A percentile compares a stretch with the other conserved stretches of the same genome.
Evolutionary conservation across 2,329 filamentous ascomycete genomes (phyloP).

Genomic region (Colletotrichum australisinense): DNA sequence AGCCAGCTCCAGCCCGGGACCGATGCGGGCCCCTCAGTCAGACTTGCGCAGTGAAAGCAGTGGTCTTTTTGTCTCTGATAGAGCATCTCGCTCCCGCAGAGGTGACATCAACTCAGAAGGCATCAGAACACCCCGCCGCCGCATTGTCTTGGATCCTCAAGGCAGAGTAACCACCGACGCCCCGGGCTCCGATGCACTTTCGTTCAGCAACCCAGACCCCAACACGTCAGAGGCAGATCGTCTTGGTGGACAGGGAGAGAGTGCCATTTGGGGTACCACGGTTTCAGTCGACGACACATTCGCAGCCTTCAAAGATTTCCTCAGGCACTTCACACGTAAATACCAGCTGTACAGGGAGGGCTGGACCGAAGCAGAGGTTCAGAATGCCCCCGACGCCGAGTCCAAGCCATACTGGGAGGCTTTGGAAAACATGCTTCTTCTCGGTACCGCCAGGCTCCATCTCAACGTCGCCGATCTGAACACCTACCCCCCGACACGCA

Average conservation of each 20-base stretch:
- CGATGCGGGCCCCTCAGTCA: conserved; percentile 69
- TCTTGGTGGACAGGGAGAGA: conserved; percentile 83
- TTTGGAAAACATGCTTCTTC: conserved; percentile 89
- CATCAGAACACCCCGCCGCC: conserved; percentile 66
- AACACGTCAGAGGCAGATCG: conserved; percentile 92
- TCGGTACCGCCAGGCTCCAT: conserved; percentile 87
- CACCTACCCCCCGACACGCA: conserved; percentile 89
- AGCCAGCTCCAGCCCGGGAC: conserved; percentile 87
- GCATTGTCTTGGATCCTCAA: conserved; percentile 69
- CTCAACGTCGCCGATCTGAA: conserved; percentile 91
- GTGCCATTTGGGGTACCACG: conserved; percentile 97
- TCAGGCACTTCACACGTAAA: conserved; percentile 91
- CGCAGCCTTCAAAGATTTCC: conserved; percentile 88
- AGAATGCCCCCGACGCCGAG: conserved; percentile 76
- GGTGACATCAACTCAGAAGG: conserved; percentile 90
- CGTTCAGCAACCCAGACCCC: conserved; percentile 75
- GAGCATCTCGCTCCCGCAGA: conserved; percentile 75
- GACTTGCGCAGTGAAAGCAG: conserved; percentile 87
- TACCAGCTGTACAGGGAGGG: conserved; percentile 94
- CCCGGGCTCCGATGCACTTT: conserved; percentile 66
- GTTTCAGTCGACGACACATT: conserved; percentile 93
- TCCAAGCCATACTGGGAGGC: conserved; percentile 86
- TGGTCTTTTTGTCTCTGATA: conserved; percentile 78
- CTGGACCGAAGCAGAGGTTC: conserved; percentile 80
- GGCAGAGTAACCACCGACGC: conserved; percentile 67